phyloP scores from a whole-genome alignment of 768 basidiomycete species.

The Leccinum fibrillosum region DNA sequence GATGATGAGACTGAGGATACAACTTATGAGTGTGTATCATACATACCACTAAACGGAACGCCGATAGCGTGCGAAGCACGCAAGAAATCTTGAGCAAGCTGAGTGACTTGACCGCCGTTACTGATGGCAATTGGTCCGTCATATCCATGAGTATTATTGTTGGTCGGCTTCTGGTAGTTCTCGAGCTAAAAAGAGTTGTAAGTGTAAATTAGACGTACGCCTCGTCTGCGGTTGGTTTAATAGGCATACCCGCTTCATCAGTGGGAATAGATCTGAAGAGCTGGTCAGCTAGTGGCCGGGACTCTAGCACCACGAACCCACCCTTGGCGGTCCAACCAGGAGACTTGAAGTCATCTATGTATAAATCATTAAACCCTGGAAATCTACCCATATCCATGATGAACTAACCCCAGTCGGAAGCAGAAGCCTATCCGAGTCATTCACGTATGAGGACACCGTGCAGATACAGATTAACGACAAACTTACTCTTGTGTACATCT shows the following conservation, averaged over 20 bases:
- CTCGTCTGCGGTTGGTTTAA: neutral
- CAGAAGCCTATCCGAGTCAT: constrained; percentile 47
- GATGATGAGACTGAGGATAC: neutral
- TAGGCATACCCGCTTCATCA: constrained; percentile 59
- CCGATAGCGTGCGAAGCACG: constrained; percentile 59
- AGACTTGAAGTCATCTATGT: constrained; percentile 66
- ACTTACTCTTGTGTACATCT: constrained; percentile 63
- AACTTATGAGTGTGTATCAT: no score
- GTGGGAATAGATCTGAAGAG: constrained; percentile 56
- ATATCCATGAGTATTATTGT: constrained; percentile 67
- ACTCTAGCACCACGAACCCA: constrained; percentile 20
- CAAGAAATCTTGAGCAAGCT: constrained; percentile 67
- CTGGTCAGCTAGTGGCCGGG: neutral
- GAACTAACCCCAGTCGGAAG: constrained; percentile 62
- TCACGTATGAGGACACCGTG: neutral
- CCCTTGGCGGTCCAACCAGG: constrained; percentile 66
- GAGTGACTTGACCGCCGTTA: constrained; percentile 62
- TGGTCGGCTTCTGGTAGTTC: constrained; percentile 72
- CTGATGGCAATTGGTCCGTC: constrained; percentile 73
- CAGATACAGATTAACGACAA: neutral
- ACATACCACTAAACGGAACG: constrained; percentile 61
- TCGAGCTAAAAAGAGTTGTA: constrained; percentile 43
- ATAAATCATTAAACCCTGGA: neutral
- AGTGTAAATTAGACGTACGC: neutral
- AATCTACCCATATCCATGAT: neutral